Percentiles rank a stretch among this genome's conserved stretches.
Conservation (phyloP, 805 yeast genomes). For the Aciculoconidium aculeatum region DNA sequence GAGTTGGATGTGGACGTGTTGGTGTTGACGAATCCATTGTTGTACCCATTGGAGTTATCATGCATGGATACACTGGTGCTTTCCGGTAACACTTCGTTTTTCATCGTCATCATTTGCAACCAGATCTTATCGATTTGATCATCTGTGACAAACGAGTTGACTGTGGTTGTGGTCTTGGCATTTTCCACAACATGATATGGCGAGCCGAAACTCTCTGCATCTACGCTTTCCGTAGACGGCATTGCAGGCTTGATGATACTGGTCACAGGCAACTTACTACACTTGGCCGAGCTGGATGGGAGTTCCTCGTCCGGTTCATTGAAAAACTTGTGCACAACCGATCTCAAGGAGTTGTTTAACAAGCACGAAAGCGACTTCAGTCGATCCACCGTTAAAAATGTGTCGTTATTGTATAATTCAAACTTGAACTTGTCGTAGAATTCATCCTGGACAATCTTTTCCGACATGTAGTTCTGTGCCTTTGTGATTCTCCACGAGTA, state of each 20-base stretch:
- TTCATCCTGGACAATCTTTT: slow-evolving; percentile 15
- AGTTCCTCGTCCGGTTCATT: too few species aligned
- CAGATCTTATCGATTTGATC: slow-evolving; percentile 9
- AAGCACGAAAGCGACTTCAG: neutral
- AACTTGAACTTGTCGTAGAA: slow-evolving; percentile 13
- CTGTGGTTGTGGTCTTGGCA: neutral
- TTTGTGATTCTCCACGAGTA: slow-evolving; percentile 66
- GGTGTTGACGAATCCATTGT: too few species aligned
- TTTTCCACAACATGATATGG: neutral
- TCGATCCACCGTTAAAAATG: slow-evolving; percentile 8
- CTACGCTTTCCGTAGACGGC: too few species aligned
- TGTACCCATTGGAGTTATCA: neutral
- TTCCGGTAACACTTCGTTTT: slow-evolving; percentile 1
- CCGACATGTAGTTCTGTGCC: slow-evolving; percentile 42
- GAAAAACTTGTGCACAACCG: too few species aligned
- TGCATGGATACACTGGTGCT: neutral
- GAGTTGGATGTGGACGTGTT: too few species aligned
- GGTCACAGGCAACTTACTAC: too few species aligned
- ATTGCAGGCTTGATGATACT: too few species aligned
- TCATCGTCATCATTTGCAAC: slow-evolving; percentile 9
- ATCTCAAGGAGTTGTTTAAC: too few species aligned
- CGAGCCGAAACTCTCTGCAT: slow-evolving; percentile 1
- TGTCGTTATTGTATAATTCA: slow-evolving; percentile 4
- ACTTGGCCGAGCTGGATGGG: too few species aligned
- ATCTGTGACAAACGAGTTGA: slow-evolving; percentile 3